Conservation (phyloP, 225 moss, liverwort and hornwort genomes). For the Climacium dendroides region DNA sequence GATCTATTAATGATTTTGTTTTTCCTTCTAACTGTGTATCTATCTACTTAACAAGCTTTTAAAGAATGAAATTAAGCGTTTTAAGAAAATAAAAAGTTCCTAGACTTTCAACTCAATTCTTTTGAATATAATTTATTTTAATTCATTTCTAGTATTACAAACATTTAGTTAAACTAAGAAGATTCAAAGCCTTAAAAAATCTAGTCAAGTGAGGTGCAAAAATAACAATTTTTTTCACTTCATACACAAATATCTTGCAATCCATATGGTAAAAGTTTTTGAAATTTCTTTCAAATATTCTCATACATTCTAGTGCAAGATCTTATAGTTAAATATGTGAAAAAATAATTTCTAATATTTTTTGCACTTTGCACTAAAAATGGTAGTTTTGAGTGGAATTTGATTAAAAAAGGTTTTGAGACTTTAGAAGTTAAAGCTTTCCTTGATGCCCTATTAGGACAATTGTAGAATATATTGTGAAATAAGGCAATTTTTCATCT, state of each 20-base stretch:
- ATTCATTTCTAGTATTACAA: neutral
- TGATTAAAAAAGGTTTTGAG: rapidly evolving
- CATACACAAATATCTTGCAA: neutral
- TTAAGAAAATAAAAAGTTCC: rapidly evolving
- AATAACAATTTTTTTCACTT: neutral
- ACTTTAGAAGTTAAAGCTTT: neutral
- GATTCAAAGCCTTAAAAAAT: neutral
- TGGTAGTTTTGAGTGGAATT: neutral
- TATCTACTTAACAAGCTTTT: neutral
- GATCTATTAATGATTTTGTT: no score
- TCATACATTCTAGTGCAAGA: neutral
- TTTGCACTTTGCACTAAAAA: neutral
- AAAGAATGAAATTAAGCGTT: neutral
- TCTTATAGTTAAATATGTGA: neutral
- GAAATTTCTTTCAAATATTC: neutral
- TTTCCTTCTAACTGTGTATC: neutral
- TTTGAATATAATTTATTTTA: no score
- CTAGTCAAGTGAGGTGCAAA: neutral
- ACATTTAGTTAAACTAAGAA: neutral
- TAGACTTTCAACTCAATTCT: neutral
- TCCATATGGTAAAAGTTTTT: rapidly evolving
- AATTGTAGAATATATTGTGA: rapidly evolving
- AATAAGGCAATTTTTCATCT: neutral
- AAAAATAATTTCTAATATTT: neutral
- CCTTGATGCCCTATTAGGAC: rapidly evolving